Evolutionary conservation across 768 basidiomycete genomes (phyloP).

Genomic region (Tulasnella sp.): DNA sequence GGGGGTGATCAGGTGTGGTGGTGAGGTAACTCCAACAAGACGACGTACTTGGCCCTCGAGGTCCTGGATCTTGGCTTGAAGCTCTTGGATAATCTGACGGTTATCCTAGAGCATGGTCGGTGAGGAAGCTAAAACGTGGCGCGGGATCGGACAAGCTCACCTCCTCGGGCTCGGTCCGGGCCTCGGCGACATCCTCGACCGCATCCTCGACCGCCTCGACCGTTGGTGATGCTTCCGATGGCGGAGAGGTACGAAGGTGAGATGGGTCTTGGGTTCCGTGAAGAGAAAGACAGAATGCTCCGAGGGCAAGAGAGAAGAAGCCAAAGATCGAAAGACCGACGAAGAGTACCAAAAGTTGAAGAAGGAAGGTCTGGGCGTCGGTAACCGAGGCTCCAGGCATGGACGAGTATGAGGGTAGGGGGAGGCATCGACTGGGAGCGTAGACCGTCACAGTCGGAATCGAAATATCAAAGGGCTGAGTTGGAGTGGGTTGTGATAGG

Average conservation of each 20-base stretch:
- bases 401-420: not conserved
- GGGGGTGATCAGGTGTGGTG: not conserved
- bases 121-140: not conserved
- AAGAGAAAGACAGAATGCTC: not conserved
- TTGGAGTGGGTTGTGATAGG: not conserved
- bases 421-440: not conserved
- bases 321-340: not conserved
- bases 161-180: not conserved
- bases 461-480: not conserved
- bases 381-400: not conserved
- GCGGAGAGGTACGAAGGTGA: not conserved
- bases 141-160: not conserved
- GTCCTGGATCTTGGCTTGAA: not conserved
- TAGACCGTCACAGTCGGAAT: not conserved
- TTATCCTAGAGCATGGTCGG: not conserved
- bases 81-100: not conserved
- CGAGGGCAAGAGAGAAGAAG: not conserved
- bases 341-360: not conserved
- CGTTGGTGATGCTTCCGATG: not conserved
- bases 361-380: not conserved
- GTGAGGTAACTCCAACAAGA: not conserved
- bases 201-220: not conserved
- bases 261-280: not conserved
- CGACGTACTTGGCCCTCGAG: not conserved
- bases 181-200: not conserved